A percentile compares a stretch with the other conserved stretches of the same genome.
Evolutionary conservation across 2,329 filamentous ascomycete genomes (phyloP).

Genomic region (Emergomyces africanus): DNA sequence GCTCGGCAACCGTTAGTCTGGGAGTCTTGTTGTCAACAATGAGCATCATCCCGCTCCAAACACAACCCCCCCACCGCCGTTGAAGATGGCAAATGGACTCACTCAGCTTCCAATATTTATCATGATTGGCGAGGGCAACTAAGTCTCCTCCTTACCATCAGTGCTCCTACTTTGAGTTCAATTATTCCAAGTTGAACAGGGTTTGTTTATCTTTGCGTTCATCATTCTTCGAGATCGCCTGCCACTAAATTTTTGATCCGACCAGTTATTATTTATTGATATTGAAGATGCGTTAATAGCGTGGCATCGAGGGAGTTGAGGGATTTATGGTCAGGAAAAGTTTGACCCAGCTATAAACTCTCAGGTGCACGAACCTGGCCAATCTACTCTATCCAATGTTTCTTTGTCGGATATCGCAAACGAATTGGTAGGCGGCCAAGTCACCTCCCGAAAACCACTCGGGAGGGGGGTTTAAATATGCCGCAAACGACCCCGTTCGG

Average conservation of each 20-base stretch:
- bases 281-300: not conserved
- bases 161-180: not conserved
- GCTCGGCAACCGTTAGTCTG: not conserved
- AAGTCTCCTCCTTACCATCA: not conserved
- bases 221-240: not conserved
- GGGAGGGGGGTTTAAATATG: conserved; percentile 4
- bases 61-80: not conserved
- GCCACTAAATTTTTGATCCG: not conserved
- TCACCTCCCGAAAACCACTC: not conserved
- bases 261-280: not conserved
- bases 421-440: not conserved
- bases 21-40: not conserved
- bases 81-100: not conserved
- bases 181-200: not conserved
- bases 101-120: not conserved
- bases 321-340: not conserved
- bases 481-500: conserved; percentile 2
- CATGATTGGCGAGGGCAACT: not conserved
- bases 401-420: not conserved
- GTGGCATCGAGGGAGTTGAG: not conserved
- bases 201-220: not conserved
- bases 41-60: not conserved
- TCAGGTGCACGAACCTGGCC: not conserved
- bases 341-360: not conserved
- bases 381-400: not conserved